Evolutionary conservation across 305 asterid species (phyloP), one percentile per base, ranked within the genome.

Genomic region (Solanum hybrid): DNA sequence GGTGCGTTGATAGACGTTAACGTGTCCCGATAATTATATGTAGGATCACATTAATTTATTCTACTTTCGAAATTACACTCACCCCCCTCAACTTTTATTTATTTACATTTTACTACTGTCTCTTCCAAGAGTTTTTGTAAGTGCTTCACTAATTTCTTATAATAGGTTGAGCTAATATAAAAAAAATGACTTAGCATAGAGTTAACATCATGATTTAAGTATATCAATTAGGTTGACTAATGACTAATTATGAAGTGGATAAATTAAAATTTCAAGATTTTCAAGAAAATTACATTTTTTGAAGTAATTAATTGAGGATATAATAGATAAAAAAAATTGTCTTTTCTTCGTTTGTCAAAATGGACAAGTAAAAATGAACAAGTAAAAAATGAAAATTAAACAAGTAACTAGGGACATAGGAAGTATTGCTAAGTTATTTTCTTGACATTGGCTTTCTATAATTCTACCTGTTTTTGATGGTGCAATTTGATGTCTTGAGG

Each of bases 1-100:
- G 87, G 89, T 74, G 90, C 61, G 6, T 29, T 51, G 33, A 87
- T 87, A 64, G 64, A 79, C n/a, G 42, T 42, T 28, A 79, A 79
- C 88, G 79, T 12, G 57, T 51, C 87, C 90, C 90, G 78, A 90
- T 89, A 90, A 8, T 26, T 12, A 83, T 87, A 88, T 11, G 81
- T 34, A 46, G 34, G 86, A 51, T 88, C 73, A 87, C 86, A 31
- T 36, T 69, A 75, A 76, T 77, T 86, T 61, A 34, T 16, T 78
- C 35, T 46, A 42, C 90, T 71, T 82, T 46, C 35, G 35, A 86
- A 79, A 89, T n/a, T 37, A 89, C 88, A 31, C 12, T 75, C 73
- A 74, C 89, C 34, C 34, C 34, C 82, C 42, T 76, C 40, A 8
- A 18, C 26, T 33, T 33, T 33, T 76, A 22, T 18, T 3, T 33